These are phyloP conservation scores for Xylaria nigripes DNA, from an alignment of 495 filamentous ascomycete species.

Conservation along the genomic window DNA sequence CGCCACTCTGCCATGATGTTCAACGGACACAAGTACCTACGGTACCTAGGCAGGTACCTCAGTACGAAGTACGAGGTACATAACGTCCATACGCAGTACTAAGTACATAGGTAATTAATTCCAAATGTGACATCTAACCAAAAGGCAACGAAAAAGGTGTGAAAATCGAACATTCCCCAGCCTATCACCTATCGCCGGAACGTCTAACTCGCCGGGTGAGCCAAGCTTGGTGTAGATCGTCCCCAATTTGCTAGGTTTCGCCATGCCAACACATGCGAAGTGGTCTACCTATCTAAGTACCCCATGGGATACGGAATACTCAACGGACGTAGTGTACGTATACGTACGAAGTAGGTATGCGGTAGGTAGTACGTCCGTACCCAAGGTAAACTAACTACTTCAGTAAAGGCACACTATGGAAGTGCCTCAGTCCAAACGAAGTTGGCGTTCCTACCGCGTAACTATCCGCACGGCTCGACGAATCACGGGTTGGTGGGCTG, in stretches of 20 bases:
- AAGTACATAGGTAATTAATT: background rate
- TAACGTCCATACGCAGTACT: background rate
- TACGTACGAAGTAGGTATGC: too few relatives aligned
- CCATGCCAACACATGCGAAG: slow-evolving; percentile 22
- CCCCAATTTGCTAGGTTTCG: slow-evolving; percentile 11
- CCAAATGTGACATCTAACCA: background rate
- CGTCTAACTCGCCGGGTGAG: background rate
- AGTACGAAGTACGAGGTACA: background rate
- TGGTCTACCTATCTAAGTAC: slow-evolving; percentile 5
- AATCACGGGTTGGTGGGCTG: slow-evolving; percentile 16
- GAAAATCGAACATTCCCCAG: background rate
- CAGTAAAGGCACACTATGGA: too few relatives aligned
- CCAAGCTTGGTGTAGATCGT: slow-evolving; percentile 9
- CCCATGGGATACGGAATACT: slow-evolving; percentile 8
- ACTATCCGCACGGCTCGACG: slow-evolving; percentile 17
- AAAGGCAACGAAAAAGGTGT: background rate
- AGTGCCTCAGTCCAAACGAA: slow-evolving; percentile 13
- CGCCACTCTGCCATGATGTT: background rate
- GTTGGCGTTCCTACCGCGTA: slow-evolving; percentile 15
- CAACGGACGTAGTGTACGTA: background rate
- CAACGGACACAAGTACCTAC: too few relatives aligned
- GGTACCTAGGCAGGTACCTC: too few relatives aligned
- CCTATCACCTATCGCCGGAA: background rate
- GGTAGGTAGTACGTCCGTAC: too few relatives aligned
- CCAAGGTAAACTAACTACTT: too few relatives aligned